Base-by-base conservation (phyloP, 306 rosid species). In the Cucurbita moschata region DNA sequence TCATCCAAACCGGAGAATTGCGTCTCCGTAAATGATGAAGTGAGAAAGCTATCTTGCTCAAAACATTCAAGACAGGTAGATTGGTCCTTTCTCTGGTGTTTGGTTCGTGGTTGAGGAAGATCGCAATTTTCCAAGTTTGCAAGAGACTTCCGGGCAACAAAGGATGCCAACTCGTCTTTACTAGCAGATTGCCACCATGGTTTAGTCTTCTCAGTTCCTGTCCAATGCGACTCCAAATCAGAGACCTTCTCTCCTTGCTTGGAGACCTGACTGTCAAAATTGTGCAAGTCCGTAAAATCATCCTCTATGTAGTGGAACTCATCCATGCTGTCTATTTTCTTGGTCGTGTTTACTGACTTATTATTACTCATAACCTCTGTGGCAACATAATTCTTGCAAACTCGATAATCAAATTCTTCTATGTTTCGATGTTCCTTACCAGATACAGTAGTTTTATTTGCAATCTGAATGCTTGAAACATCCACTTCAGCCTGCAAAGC, bases 151-250 rank as follows among this genome's bases (percentile, higher is more conserved):
- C 73, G 86, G 77, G 98, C 92, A 83, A 92, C 96, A 73, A 90
- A 83, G 78, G 87, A 85, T 60, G 92, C 92, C 83, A 92, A 84
- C 77, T 87, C 98, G 70, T 90, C 92, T 81, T 83, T 86, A 73
- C 90, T 85, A 47, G 91, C 85, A 61, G 78, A 82, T 43, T 86
- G 90, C 98, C 98, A 92, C 92, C 98, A 90, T 6, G 90, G 89
- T 62, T 80, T 87, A 42, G 74, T 78, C 81, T 84, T 90, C 81
- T 83, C 87, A 55, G 78, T 38, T 21, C 77, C 87, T 68, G 77
- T 74, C 87, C 85, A 86, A 64, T 76, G 84, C 11, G 88, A 81
- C 61, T 87, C 87, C 74, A 82, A 15, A 81, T 85, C 86, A 76
- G 83, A 71, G 39, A 86, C 54, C 74, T 50, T 78, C 80, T 77